Conservation (phyloP, 1,284 basidiomycete genomes). For the Marasmius oreades region DNA sequence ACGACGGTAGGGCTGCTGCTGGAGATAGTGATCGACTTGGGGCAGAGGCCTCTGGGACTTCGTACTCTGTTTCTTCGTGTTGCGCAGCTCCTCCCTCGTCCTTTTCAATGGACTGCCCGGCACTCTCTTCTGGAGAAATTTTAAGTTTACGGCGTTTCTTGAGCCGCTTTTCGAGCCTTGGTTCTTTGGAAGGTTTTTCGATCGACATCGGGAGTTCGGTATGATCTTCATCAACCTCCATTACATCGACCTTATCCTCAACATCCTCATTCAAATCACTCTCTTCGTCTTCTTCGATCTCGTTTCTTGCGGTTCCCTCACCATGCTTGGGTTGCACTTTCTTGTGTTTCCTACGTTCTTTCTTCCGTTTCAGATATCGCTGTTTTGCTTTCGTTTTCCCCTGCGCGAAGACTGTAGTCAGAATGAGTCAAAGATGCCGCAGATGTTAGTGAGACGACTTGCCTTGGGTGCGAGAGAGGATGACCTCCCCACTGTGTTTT, state of each 20-base stretch:
- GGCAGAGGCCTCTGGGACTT: neutral
- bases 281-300: constrained; percentile 14
- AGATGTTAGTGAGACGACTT: neutral
- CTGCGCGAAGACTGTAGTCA: neutral
- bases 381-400: constrained; percentile 54
- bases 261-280: constrained; percentile 1
- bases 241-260: constrained; percentile 15
- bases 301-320: constrained; percentile 17
- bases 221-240: constrained; percentile 3
- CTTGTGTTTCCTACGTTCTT: constrained; percentile 49
- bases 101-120: constrained; percentile 18
- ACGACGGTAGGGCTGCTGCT: constrained; percentile 49
- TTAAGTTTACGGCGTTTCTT: constrained; percentile 38
- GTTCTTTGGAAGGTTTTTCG: neutral
- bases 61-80: neutral
- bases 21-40: constrained; percentile 16
- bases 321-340: constrained; percentile 5
- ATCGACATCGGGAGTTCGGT: constrained; percentile 16
- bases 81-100: constrained; percentile 13
- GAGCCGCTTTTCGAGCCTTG: constrained; percentile 28
- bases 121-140: constrained; percentile 16
- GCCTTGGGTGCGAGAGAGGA: neutral
- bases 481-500: too few relatives aligned
- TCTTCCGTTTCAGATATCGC: constrained; percentile 66
- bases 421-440: neutral